A percentile compares a stretch with the other conserved stretches of the same genome.
phyloP scores from a whole-genome alignment of 1,139 yeast genomes.

The Blastobotrys niveus region DNA sequence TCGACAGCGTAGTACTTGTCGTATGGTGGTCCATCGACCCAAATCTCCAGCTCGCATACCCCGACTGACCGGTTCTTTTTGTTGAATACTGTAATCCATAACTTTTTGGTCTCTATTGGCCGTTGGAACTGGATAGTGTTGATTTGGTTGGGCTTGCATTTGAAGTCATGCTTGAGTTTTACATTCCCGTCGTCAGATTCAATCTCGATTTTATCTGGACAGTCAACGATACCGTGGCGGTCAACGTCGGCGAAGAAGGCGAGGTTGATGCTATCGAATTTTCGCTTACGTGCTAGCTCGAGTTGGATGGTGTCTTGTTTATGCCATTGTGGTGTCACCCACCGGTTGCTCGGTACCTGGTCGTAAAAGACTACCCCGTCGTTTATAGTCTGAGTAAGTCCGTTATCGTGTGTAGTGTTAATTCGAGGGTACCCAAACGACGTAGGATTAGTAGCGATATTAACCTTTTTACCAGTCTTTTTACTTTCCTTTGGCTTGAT shows the following conservation, averaged over 20 bases:
- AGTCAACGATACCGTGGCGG: constrained; percentile 1
- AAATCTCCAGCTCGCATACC: constrained; percentile 1
- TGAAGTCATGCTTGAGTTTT: not conserved
- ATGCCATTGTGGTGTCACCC: not conserved
- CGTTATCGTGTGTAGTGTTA: not conserved
- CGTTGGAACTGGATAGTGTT: not conserved
- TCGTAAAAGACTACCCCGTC: not conserved
- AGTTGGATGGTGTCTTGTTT: not conserved
- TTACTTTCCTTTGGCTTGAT: not conserved
- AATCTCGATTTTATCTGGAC: constrained; percentile 2
- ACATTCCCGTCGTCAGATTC: not conserved
- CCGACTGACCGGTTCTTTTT: not conserved
- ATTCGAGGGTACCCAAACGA: not conserved
- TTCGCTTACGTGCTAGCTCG: not conserved
- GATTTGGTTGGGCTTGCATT: not conserved
- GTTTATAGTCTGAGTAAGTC: not conserved
- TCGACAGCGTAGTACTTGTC: not conserved
- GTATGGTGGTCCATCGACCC: constrained; percentile 7
- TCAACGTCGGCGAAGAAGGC: not conserved
- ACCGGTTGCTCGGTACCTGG: not conserved
- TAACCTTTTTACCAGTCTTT: not conserved
- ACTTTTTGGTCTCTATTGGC: not conserved
- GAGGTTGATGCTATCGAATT: not conserved
- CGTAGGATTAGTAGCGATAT: not conserved
- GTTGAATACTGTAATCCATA: not conserved